Percentiles rank a stretch among this genome's conserved stretches.
Conservation (phyloP, 2,329 filamentous ascomycete genomes). For the Didymella glomerata region DNA sequence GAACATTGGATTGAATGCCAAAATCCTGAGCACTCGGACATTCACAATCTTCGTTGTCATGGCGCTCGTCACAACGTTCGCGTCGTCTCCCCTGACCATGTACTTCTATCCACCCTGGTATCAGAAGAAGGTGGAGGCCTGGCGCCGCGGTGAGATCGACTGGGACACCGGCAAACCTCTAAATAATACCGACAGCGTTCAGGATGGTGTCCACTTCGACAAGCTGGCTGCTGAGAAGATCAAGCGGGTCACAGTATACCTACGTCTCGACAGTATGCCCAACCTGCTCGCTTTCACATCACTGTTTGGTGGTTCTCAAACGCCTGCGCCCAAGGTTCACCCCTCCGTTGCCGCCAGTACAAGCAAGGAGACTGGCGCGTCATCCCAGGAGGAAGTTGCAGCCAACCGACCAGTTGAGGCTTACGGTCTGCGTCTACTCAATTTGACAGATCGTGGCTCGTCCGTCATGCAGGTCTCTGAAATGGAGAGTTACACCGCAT, state of each 20-base stretch:
- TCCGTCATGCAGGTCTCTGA: slow-evolving; percentile 95
- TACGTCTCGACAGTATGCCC: slow-evolving; percentile 84
- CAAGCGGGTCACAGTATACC: slow-evolving; percentile 76
- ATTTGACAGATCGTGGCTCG: slow-evolving; percentile 90
- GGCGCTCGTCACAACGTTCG: slow-evolving; percentile 86
- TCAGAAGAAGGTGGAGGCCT: slow-evolving; percentile 74
- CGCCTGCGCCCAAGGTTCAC: slow-evolving; percentile 51
- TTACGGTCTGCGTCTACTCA: slow-evolving; percentile 84
- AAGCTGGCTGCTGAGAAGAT: slow-evolving; percentile 63
- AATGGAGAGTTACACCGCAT: slow-evolving; percentile 69
- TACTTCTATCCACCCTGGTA: slow-evolving; percentile 80
- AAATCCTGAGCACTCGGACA: slow-evolving; percentile 79
- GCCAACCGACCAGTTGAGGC: slow-evolving; percentile 68
- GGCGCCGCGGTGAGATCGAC: slow-evolving; percentile 87
- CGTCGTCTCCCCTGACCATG: slow-evolving; percentile 79
- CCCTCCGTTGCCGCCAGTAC: slow-evolving; percentile 42
- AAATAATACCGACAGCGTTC: slow-evolving; percentile 49
- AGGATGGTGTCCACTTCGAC: slow-evolving; percentile 55
- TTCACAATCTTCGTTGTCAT: slow-evolving; percentile 97
- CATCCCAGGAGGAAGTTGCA: slow-evolving; percentile 24
- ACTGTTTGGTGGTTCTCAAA: slow-evolving; percentile 69
- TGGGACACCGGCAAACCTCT: slow-evolving; percentile 72
- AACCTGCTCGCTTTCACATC: slow-evolving; percentile 84
- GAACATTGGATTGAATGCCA: slow-evolving; percentile 84
- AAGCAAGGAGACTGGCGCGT: slow-evolving; percentile 36